Evolutionary conservation across 148 eudicot species (phyloP), one percentile per base, ranked within the genome.

Genomic region (Persicaria tinctoria): DNA sequence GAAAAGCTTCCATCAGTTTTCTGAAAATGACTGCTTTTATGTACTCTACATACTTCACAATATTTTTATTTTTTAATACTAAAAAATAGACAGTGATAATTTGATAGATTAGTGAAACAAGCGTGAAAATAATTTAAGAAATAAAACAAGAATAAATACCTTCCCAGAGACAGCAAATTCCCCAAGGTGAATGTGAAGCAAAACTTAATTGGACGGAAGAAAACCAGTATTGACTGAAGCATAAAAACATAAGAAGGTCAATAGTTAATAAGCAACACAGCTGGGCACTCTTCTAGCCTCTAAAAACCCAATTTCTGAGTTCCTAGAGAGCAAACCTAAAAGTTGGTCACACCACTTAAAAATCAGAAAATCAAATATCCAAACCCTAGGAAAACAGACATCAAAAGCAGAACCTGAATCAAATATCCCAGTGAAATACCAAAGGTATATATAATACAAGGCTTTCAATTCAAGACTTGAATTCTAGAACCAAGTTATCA

Each of bases 171-270:
- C 75, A 94, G 97, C 87, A 94, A 77, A 87, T 94, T 94, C 73
- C 98, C 98, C 66, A 94, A 81, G 74, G 98, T 88, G 86, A 94
- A 94, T 63, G 95, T 81, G 78, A 91, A 80, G 73, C 97, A 96
- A 81, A 94, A 94, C 86, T 94, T 94, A 85, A 94, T 87, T 64
- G 98, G 98, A 75, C 86, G 83, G 87, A 94, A 87, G 89, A 94
- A 94, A 46, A 94, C 97, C 73, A 94, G 91, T 86, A 94, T 88
- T 44, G 96, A 91, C 96, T 87, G 93, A 77, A 78, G 80, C 68
- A 74, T 3, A 75, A 77, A 63, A 51, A 63, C 16, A 48, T 73
- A 11, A 82, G 38, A 76, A n/a, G 16, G 32, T 44, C 17, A 38
- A 66, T 38, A 41, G 18, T 66, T 38, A 38, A 11, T 66, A 60